Evolutionary conservation across 345 rosid species (phyloP).

Genomic region (Arabidopsis arenosa): DNA sequence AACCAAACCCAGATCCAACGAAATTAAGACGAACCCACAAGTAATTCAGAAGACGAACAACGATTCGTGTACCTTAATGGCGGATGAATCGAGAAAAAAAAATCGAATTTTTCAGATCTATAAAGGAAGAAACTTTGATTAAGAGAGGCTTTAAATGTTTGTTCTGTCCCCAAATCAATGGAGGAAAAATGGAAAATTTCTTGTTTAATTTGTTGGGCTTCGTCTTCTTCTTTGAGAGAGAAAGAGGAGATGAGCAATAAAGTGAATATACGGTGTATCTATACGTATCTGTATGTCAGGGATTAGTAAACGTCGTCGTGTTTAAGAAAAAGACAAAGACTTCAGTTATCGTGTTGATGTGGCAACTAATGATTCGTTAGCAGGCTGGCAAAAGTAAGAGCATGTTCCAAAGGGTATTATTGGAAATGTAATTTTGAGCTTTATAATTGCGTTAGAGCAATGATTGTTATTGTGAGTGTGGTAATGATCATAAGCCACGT

Average conservation of each 20-base stretch:
- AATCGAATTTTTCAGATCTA: slow-evolving; percentile 45
- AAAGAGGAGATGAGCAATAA: neutral
- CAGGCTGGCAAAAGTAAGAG: slow-evolving; percentile 33
- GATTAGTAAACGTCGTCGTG: slow-evolving; percentile 10
- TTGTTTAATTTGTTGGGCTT: slow-evolving; percentile 11
- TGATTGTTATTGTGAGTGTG: slow-evolving; percentile 10
- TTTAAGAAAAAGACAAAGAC: neutral
- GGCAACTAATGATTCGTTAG: slow-evolving; percentile 26
- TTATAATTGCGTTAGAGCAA: neutral
- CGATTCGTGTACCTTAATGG: slow-evolving; percentile 29
- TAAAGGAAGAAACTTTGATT: neutral
- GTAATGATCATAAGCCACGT: neutral
- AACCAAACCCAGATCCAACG: slow-evolving; percentile 27
- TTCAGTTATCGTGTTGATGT: slow-evolving; percentile 10
- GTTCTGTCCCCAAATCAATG: neutral
- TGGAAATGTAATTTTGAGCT: neutral
- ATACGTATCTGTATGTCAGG: slow-evolving; percentile 13
- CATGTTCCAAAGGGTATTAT: slow-evolving; percentile 29
- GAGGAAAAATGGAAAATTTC: neutral
- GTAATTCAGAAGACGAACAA: neutral
- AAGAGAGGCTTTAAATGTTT: neutral
- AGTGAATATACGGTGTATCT: slow-evolving; percentile 7
- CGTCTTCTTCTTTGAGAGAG: slow-evolving; percentile 21
- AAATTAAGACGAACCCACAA: neutral
- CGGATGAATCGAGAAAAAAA: slow-evolving; percentile 47